Evolutionary conservation across 768 basidiomycete genomes (phyloP).

Genomic region (Psilocybe cyanescens): DNA sequence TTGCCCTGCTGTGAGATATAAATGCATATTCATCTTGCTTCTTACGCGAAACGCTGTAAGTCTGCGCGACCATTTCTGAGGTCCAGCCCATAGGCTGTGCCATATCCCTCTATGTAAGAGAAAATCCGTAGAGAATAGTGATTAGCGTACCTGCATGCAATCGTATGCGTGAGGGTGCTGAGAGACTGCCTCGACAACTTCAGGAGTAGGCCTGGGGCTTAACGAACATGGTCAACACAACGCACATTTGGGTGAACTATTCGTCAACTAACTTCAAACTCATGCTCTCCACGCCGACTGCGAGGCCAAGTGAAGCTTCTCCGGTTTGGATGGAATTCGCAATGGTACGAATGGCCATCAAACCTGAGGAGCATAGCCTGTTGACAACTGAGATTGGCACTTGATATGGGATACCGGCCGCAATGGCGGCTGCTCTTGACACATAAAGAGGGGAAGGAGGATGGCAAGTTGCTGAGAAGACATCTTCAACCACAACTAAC

Average conservation of each 20-base stretch:
- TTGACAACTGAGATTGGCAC: conserved; percentile 93
- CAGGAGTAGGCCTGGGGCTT: conserved; percentile 78
- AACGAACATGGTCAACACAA: conserved; percentile 1
- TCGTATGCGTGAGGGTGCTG: conserved; percentile 69
- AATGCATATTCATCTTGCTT: conserved; percentile 91
- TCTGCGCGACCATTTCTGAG: conserved; percentile 86
- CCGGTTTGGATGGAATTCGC: conserved; percentile 85
- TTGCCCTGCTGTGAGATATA: conserved; percentile 84
- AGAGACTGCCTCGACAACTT: conserved; percentile 61
- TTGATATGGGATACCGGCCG: conserved; percentile 85
- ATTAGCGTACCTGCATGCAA: conserved; percentile 64
- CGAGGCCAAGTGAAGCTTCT: conserved; percentile 87
- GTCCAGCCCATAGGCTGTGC: conserved; percentile 93
- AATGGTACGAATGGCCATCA: conserved; percentile 91
- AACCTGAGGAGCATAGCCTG: conserved; percentile 90
- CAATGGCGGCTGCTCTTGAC: conserved; percentile 84
- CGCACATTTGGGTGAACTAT: not conserved
- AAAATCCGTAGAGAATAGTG: conserved; percentile 3
- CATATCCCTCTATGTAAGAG: not conserved
- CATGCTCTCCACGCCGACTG: conserved; percentile 85
- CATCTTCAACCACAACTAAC: not conserved
- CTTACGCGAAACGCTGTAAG: conserved; percentile 75
- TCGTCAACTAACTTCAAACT: conserved; percentile 62
- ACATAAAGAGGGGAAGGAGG: conserved; percentile 81
- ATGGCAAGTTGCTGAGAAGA: conserved; percentile 72